Base-by-base conservation (phyloP, 1,139 yeast species). In the Blastobotrys arbuscula region DNA sequence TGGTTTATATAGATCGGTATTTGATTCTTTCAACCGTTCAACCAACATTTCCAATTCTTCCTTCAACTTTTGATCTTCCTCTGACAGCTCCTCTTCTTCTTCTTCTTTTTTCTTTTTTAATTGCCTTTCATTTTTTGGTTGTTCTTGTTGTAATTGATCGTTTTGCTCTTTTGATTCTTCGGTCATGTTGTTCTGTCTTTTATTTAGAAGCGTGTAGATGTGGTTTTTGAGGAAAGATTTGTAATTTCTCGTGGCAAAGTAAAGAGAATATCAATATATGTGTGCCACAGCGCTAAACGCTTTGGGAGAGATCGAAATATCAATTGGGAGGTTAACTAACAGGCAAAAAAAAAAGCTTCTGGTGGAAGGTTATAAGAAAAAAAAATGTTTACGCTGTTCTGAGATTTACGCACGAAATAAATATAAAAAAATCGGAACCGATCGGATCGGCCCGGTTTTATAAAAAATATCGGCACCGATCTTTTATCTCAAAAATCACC, bases 51-150 rank as follows among this genome's bases (percentile, higher is more conserved):
- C 97, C 62, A 94, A 78, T 63, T 89, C 96, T 52, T 78, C 81
- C 64, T 92, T 92, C 59, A 94, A 76, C 65, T 84, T 86, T 60
- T 82, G 84, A 68, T 94, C 99, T 67, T 92, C 98, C 67, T 90
- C 98, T 39, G 90, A 84, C 53, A 92, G 75, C 64, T 90, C 97
- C 64, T 89, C 96, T 62, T 82, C 79, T 56, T 72, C 66, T 51
- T 69, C 59, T 50, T 68, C 61, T 47, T 73, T 70, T 60, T 71
- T 65, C 30, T 39, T 34, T 18, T 37, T 20, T 28, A 40, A 37
- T 34, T 42, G 36, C 30, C 39, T 37, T 31, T 24, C 41, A 8
- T 26, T 3, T 19, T 20, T 13, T 41, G 26, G 34, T 42, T 46
- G 28, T 26, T 23, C 19, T 21, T 13, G 19, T 38, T 18, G 31